These are phyloP conservation scores for Boletus sp. DNA, from an alignment of 768 basidiomycete genomes.

Conservation along the genomic window DNA sequence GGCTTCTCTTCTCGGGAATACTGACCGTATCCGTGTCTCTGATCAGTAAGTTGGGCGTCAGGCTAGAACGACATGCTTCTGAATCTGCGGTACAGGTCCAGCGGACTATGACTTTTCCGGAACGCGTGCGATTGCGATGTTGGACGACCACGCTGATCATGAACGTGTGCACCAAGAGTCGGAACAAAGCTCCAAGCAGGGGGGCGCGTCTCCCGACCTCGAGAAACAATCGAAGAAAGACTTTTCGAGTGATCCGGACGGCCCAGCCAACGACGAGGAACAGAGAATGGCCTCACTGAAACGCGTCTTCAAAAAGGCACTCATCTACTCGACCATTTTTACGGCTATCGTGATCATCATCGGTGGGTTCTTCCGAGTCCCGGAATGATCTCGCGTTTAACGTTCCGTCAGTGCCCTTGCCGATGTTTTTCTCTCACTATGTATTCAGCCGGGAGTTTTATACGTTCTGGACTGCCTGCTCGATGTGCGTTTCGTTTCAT, in stretches of 20 bases:
- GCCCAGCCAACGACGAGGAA: conserved; percentile 3
- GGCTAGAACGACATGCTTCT: background rate
- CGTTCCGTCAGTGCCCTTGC: conserved; percentile 33
- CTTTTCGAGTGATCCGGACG: background rate
- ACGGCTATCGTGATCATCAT: conserved; percentile 36
- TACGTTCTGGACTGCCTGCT: conserved; percentile 38
- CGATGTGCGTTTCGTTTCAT: conserved; percentile 30
- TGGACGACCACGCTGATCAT: conserved; percentile 18
- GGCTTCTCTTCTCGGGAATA: conserved; percentile 38
- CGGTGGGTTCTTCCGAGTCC: conserved; percentile 17
- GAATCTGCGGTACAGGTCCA: conserved; percentile 23
- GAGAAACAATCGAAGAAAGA: conserved; percentile 14
- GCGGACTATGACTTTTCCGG: conserved; percentile 39
- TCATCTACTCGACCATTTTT: conserved; percentile 33
- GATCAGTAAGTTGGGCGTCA: conserved; percentile 26
- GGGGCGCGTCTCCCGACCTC: conserved; percentile 5
- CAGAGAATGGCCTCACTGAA: conserved; percentile 19
- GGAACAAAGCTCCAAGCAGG: background rate
- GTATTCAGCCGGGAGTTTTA: conserved; percentile 36
- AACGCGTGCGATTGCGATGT: conserved; percentile 34
- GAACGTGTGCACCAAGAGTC: background rate
- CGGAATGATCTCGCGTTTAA: background rate
- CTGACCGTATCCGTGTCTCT: conserved; percentile 37
- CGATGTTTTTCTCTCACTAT: conserved; percentile 40
- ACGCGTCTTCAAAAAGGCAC: conserved; percentile 33